Evolutionary conservation across 2,329 filamentous ascomycete species (phyloP).

Genomic region (Hypoxylon sp.): DNA sequence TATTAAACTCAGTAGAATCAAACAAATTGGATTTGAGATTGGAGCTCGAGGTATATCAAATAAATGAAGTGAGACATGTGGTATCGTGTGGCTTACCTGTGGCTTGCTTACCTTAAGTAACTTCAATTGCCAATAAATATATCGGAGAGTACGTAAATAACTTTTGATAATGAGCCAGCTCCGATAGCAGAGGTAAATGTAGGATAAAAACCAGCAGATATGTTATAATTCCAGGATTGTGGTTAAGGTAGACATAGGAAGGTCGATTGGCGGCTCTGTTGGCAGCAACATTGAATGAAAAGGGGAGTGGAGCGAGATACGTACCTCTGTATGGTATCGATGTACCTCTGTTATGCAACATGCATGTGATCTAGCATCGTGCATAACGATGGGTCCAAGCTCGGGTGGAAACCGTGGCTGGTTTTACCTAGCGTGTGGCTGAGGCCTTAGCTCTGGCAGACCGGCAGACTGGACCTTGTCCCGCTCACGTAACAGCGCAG

Average conservation of each 20-base stretch:
- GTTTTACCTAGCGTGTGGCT: slow-evolving; percentile 16
- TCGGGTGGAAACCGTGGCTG: slow-evolving; percentile 1
- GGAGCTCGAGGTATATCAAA: too few relatives aligned
- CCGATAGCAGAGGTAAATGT: neutral
- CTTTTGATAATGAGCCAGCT: neutral
- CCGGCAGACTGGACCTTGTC: slow-evolving; percentile 18
- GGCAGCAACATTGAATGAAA: neutral
- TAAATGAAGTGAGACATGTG: too few relatives aligned
- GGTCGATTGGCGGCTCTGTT: neutral
- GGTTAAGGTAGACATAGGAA: neutral
- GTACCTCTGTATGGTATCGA: neutral
- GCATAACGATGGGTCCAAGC: neutral
- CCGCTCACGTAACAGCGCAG: slow-evolving; percentile 43
- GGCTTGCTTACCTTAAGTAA: too few relatives aligned
- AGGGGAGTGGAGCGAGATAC: too few relatives aligned
- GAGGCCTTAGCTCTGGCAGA: neutral
- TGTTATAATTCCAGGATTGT: too few relatives aligned
- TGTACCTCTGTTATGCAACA: neutral
- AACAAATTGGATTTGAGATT: neutral
- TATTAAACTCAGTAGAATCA: neutral
- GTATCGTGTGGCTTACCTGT: neutral
- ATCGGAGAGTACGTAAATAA: neutral
- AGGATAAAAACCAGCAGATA: neutral
- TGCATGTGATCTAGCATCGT: neutral
- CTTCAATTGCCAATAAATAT: neutral